A percentile compares a stretch with the other conserved stretches of the same genome.
phyloP scores from a whole-genome alignment of 83 land plant genomes.

The Diphasiastrum complanatum region DNA sequence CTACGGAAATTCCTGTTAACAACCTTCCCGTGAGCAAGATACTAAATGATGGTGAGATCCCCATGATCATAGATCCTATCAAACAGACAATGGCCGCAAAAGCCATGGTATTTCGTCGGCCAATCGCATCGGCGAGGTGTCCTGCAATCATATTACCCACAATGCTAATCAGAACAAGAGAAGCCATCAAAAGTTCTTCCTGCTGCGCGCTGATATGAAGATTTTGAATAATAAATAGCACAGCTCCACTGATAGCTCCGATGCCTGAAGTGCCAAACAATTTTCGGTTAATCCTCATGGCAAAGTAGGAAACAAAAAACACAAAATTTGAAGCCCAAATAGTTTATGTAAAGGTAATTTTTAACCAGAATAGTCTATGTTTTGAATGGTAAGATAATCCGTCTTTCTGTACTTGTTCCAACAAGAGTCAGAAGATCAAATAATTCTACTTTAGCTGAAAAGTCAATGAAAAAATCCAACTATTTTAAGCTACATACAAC shows the following conservation, averaged over 20 bases:
- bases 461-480: too few relatives aligned
- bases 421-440: too few relatives aligned
- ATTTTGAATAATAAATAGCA: constrained; percentile 32
- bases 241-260: constrained; percentile 53
- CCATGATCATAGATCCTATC: constrained; percentile 4
- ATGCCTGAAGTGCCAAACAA: too few relatives aligned
- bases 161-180: constrained; percentile 29
- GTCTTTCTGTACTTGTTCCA: too few relatives aligned
- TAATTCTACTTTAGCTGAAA: too few relatives aligned
- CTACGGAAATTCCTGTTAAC: constrained; percentile 41
- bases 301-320: too few relatives aligned
- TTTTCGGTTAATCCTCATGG: too few relatives aligned
- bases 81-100: neutral
- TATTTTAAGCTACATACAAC: too few relatives aligned
- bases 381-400: too few relatives aligned
- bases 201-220: constrained; percentile 24
- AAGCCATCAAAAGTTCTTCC: constrained; percentile 33
- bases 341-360: too few relatives aligned
- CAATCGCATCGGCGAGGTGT: constrained; percentile 9
- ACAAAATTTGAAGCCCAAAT: too few relatives aligned
- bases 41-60: neutral
- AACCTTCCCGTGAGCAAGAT: constrained; percentile 20
- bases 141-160: constrained; percentile 20
- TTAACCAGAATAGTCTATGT: too few relatives aligned
- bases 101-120: constrained; percentile 5